Evolutionary conservation across 495 filamentous ascomycete species (phyloP), one percentile per base, ranked within the genome.

Genomic region (Penicillium maclennaniae): DNA sequence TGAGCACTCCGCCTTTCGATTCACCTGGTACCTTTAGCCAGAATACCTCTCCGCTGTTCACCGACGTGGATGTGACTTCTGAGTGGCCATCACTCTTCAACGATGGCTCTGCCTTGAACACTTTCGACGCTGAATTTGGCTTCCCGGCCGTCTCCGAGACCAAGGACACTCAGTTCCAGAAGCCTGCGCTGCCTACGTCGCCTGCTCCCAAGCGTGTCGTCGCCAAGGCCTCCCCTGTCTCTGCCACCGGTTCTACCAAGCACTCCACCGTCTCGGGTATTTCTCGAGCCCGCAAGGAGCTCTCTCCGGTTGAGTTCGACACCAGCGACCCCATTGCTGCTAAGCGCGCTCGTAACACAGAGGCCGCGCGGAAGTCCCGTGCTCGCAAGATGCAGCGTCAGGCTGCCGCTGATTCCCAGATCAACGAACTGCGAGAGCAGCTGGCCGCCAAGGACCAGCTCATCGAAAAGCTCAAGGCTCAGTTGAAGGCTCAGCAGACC

Each of bases 291-390:
- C 82, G 89, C 62, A 91, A 90, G 75, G 85, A 88, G 38, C 79
- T 96, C 21, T 86, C 88, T 47, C 87, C 88, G 7, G 89, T 97
- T 66, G 63, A 62, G 31, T 70, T 57, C 20, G 69, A 78, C 43
- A 59, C 65, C 15, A 72, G 78, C 23, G 92, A 97, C 63, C 86
- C 87, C 0, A 68, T 88, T 14, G 89, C 89, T 9, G 81, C 89
- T 77, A 97, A 97, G 81, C 90, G 93, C 56, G 92, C 92, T 31
- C 86, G 92, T 51, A 98, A 98, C 70, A 98, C 93, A 14, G 78
- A 92, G 70, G 93, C 93, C 42, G 93, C 93, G 55, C 89, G 93
- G 40, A 97, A 97, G 70, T 97, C 92, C 37, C 87, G 93, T 12
- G 83, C 88, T 54, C 86, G 89, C 58, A 92, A 93, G 71, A 75